These are phyloP conservation scores for Leishmania tropica DNA, from an alignment of 208 protist species.

Conservation along the genomic window DNA sequence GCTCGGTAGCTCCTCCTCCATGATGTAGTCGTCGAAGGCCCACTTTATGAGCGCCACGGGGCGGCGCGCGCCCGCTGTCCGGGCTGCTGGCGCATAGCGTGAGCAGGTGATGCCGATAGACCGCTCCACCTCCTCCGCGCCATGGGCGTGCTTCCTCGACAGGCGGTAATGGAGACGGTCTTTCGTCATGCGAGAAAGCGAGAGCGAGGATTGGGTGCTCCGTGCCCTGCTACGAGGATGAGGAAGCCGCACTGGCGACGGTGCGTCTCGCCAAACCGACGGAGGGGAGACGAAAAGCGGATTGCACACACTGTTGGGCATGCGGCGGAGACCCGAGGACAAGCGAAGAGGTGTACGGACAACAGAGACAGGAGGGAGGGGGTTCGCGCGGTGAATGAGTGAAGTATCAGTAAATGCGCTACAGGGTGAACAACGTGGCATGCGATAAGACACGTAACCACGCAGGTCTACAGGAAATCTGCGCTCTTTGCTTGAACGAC, in stretches of 20 bases:
- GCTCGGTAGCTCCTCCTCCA: constrained; percentile 63
- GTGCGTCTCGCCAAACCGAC: not conserved
- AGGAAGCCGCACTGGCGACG: not conserved
- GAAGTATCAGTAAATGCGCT: not conserved
- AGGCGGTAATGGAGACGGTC: constrained; percentile 60
- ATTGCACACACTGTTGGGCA: not conserved
- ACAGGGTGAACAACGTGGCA: not conserved
- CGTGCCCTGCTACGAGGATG: not conserved
- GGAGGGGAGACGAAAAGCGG: not conserved
- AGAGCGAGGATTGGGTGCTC: not conserved
- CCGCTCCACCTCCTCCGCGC: constrained; percentile 48
- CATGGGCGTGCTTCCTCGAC: constrained; percentile 55
- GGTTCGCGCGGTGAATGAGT: not conserved
- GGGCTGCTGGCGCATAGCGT: not conserved
- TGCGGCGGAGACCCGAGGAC: not conserved
- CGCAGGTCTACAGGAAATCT: too few species aligned
- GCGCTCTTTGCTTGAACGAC: not conserved
- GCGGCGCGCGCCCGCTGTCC: constrained; percentile 21
- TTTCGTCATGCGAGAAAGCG: constrained; percentile 57
- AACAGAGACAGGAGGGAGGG: not conserved
- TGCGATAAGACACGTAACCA: not conserved
- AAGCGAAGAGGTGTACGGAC: not conserved
- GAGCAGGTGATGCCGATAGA: constrained; percentile 67
- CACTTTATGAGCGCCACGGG: constrained; percentile 80
- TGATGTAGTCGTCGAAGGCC: constrained; percentile 84